phyloP scores from a whole-genome alignment of 495 filamentous ascomycete species.

The Penicillium bialowiezense region DNA sequence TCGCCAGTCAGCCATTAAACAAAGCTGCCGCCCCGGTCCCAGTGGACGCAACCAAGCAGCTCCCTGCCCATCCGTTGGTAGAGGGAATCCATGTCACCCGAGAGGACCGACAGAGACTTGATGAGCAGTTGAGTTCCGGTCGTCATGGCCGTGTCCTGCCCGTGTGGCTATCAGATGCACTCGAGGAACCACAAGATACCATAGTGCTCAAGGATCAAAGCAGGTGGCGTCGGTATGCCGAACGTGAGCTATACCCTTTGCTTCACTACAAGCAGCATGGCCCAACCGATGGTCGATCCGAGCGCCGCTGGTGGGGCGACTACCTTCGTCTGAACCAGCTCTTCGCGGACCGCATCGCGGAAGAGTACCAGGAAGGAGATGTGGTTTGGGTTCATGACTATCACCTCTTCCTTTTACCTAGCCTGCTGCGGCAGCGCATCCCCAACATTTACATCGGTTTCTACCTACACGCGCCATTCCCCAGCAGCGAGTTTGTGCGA shows the following conservation, averaged over 20 bases:
- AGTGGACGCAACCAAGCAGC: slow-evolving; percentile 54
- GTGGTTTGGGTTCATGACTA: slow-evolving; percentile 91
- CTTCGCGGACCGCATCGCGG: slow-evolving; percentile 81
- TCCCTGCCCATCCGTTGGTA: slow-evolving; percentile 51
- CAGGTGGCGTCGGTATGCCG: slow-evolving; percentile 83
- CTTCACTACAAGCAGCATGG: slow-evolving; percentile 93
- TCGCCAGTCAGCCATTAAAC: slow-evolving; percentile 33
- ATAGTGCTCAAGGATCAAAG: slow-evolving; percentile 71
- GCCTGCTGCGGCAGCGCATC: slow-evolving; percentile 74
- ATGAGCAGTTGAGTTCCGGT: slow-evolving; percentile 63
- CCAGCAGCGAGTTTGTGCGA: slow-evolving; percentile 87
- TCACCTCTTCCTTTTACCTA: slow-evolving; percentile 81
- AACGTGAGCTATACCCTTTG: slow-evolving; percentile 83
- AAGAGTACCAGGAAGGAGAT: slow-evolving; percentile 85
- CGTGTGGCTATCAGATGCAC: slow-evolving; percentile 78
- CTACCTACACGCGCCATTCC: slow-evolving; percentile 89
- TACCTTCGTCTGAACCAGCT: slow-evolving; percentile 84
- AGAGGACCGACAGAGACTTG: slow-evolving; percentile 65
- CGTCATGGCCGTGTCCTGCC: slow-evolving; percentile 70
- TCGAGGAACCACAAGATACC: slow-evolving; percentile 59
- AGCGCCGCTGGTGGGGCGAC: slow-evolving; percentile 82
- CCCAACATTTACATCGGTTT: slow-evolving; percentile 87
- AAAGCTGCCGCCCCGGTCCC: slow-evolving; percentile 72
- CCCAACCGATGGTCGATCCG: slow-evolving; percentile 75
- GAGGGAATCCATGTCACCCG: slow-evolving; percentile 64